Conservation (phyloP, 345 rosid genomes). For the Geranium brycei region DNA sequence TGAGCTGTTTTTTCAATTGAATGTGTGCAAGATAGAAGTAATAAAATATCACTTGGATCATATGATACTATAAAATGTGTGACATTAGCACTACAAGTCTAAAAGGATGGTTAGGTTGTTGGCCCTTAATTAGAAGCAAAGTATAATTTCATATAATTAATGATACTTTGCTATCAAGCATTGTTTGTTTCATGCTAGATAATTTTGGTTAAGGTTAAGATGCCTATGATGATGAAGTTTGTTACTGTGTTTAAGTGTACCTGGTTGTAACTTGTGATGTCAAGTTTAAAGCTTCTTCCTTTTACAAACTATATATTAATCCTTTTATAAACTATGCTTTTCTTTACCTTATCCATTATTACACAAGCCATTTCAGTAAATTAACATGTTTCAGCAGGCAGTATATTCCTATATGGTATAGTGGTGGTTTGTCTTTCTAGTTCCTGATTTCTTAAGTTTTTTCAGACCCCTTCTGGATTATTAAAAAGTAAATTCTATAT, state of each 20-base stretch:
- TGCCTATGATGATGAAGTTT: background rate
- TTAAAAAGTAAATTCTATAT: background rate
- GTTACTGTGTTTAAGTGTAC: background rate
- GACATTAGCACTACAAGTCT: too few relatives aligned
- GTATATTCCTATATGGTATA: too few relatives aligned
- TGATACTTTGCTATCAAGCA: background rate
- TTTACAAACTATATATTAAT: too few relatives aligned
- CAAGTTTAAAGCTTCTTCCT: background rate
- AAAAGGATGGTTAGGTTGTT: too few relatives aligned
- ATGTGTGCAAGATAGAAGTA: too few relatives aligned
- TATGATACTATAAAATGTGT: too few relatives aligned
- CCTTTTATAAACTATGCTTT: too few relatives aligned
- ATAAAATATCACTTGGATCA: too few relatives aligned
- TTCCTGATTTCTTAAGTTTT: background rate
- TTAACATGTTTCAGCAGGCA: background rate
- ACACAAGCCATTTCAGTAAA: background rate
- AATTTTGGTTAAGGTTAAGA: background rate
- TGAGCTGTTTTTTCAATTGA: background rate
- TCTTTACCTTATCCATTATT: too few relatives aligned
- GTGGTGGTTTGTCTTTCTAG: background rate
- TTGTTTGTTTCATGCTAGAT: background rate
- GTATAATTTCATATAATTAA: too few relatives aligned
- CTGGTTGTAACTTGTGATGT: background rate
- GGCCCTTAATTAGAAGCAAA: too few relatives aligned
- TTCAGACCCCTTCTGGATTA: background rate